Evolutionary conservation across 441 rosid species (phyloP).

Genomic region (Biscutella laevigata): DNA sequence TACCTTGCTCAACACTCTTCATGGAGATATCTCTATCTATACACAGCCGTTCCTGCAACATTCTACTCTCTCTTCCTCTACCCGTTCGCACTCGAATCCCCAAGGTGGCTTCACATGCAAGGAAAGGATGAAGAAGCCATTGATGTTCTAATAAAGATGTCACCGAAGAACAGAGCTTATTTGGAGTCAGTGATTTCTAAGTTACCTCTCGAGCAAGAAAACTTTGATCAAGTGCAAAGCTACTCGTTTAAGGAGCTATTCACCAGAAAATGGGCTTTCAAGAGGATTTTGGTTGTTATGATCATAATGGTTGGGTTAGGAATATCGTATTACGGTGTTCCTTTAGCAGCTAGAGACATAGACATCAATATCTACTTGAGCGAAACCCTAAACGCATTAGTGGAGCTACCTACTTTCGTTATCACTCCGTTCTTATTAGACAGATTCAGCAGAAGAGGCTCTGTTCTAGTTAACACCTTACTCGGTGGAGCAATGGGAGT

Average conservation of each 20-base stretch:
- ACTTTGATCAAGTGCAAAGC: conserved; percentile 11
- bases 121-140: conserved; percentile 47
- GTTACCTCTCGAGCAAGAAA: conserved; percentile 26
- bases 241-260: conserved; percentile 36
- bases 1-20: conserved; percentile 37
- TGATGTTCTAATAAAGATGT: conserved; percentile 4
- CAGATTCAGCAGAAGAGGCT: conserved; percentile 31
- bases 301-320: conserved; percentile 43
- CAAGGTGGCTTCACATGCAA: conserved; percentile 54
- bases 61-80: conserved; percentile 30
- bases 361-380: conserved; percentile 40
- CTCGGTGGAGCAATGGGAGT: conserved; percentile 42
- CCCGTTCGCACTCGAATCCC: conserved; percentile 47
- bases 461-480: conserved; percentile 29
- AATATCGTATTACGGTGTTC: conserved; percentile 62
- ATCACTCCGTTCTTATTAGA: conserved; percentile 35
- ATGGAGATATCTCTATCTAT: conserved; percentile 52
- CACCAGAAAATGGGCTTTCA: conserved; percentile 43
- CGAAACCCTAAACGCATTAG: conserved; percentile 47
- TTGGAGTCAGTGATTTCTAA: conserved; percentile 11
- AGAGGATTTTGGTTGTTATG: conserved; percentile 33
- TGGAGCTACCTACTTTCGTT: conserved; percentile 47
- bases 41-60: conserved; percentile 41
- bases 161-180: conserved; percentile 3
- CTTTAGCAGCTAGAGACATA: conserved; percentile 46